Base-by-base conservation (phyloP, 495 filamentous ascomycete species). In the Penicillium pancosmium region DNA sequence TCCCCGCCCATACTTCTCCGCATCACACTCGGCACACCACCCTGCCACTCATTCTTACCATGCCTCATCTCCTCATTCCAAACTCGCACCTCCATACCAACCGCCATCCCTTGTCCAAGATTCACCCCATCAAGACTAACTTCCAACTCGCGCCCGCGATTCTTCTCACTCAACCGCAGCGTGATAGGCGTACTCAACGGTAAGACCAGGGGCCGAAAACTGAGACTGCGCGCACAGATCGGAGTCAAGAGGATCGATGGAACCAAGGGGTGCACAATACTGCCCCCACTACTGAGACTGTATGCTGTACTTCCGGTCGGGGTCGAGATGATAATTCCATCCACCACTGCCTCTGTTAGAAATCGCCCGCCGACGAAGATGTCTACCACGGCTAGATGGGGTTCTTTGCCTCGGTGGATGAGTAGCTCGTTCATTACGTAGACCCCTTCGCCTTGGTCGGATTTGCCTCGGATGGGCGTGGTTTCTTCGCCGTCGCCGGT, bases 371-470 rank as follows among this genome's bases (percentile, higher is more conserved):
- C 91, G 36, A 98, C 84, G 68, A 82, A 94, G 40, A 98, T 88
- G 59, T 93, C 90, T 60, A 98, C 84, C 57, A 96, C 88, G 9
- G 91, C 90, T 2, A 98, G 83, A 73, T 98, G 94, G 0, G 94
- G 91, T 58, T 91, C 87, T 38, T 86, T 82, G 51, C 94, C 94
- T 13, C 94, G 89, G 68, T 98, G 95, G 49, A 98, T 87, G 27
- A 94, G 88, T 8, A 98, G 82, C 69, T 98, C 94, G 68, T 98
- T 98, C 77, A 98, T 90, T 50, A 94, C 94, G 68, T 96, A 93
- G 4, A 92, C 82, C 36, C 87, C 72, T 54, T 55, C 71, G 53
- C 35, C 75, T 51, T 33, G 68, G 59, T 57, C 76, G 58, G 57
- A 75, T 70, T 57, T 81, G 66, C 60, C 80, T 66, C 57, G 76